Base-by-base conservation (phyloP, 352 stramenopile species). In the Elongisporangium undulatum region DNA sequence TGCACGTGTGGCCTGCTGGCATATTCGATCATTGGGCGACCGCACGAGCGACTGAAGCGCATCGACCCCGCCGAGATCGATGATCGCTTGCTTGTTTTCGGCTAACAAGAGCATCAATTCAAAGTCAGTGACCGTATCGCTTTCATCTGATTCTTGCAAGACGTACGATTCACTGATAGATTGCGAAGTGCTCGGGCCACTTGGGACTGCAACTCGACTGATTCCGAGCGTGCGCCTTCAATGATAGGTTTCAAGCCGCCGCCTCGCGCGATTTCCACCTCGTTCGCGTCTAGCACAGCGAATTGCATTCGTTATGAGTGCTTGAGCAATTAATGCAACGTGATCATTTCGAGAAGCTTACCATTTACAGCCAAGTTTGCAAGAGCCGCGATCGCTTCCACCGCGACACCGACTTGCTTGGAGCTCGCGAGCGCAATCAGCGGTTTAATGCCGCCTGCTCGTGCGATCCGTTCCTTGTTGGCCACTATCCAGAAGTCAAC, bases 291-390 rank as follows among this genome's bases (percentile, higher is more conserved):
- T 97, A 45, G 21, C 8, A 54, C n/a, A 38, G 15, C 51, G 4
- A 12, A 19, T n/a, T 45, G 10, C 51, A 55, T 10, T 20, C 4
- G 9, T 21, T 13, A 55, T 15, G 22, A 12, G 17, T 55, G 23
- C 29, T 38, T 9, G 12, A 63, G 3, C 51, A 49, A 51, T 59
- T 13, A 53, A 12, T 62, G 21, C 45, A 57, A 53, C 9, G 4
- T 0, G 17, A 58, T 26, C 21, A 10, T 0, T 55, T 21, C 21
- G 20, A 6, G 55, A 53, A 20, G 0, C 41, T n/a, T 13, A 39
- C 87, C 92, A 58, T 98, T 97, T 17, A 98, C 94, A 13, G 94
- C 94, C 38, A 98, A 68, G 67, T 98, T 98, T 55, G 94, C 94
- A 20, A 98, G 73, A 20, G 94, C 94, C n/a, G 94, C 94, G 50